phyloP scores from a whole-genome alignment of 2,329 filamentous ascomycete genomes.

The Alternaria arborescens region DNA sequence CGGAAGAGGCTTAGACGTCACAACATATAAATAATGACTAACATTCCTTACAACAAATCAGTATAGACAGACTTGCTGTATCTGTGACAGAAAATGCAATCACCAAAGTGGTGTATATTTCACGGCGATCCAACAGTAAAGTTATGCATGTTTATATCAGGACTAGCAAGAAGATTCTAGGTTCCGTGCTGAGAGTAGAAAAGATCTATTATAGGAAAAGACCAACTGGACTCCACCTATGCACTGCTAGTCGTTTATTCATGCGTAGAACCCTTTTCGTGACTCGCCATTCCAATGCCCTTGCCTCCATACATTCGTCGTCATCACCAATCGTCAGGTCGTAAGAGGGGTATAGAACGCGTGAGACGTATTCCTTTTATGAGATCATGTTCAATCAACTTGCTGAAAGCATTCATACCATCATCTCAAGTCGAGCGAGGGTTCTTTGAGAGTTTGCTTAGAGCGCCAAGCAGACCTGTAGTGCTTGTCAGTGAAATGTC shows the following conservation, averaged over 20 bases:
- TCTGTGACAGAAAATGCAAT: not conserved
- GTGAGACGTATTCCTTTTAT: conserved; percentile 8
- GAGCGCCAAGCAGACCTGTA: conserved; percentile 42
- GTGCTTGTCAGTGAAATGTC: conserved; percentile 14
- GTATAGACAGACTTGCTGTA: not conserved
- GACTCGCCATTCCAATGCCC: not conserved
- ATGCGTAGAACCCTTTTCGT: not conserved
- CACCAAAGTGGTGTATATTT: not conserved
- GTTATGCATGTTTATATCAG: not conserved
- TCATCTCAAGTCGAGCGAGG: conserved; percentile 8
- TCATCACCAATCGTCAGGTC: conserved; percentile 6
- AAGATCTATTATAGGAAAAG: conserved; percentile 8
- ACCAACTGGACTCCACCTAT: conserved; percentile 11
- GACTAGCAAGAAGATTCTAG: not conserved
- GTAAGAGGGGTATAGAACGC: conserved; percentile 11
- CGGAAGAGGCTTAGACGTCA: not conserved
- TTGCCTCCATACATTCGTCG: not conserved
- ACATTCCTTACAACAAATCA: not conserved
- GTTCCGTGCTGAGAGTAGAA: conserved; percentile 6
- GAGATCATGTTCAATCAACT: conserved; percentile 2
- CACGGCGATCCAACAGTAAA: not conserved
- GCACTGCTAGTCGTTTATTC: conserved; percentile 14
- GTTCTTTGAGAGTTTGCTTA: conserved; percentile 41
- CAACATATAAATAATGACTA: not conserved
- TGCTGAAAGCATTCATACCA: not conserved